Base-by-base conservation (phyloP, 345 rosid genomes). In the Kandelia obovata region DNA sequence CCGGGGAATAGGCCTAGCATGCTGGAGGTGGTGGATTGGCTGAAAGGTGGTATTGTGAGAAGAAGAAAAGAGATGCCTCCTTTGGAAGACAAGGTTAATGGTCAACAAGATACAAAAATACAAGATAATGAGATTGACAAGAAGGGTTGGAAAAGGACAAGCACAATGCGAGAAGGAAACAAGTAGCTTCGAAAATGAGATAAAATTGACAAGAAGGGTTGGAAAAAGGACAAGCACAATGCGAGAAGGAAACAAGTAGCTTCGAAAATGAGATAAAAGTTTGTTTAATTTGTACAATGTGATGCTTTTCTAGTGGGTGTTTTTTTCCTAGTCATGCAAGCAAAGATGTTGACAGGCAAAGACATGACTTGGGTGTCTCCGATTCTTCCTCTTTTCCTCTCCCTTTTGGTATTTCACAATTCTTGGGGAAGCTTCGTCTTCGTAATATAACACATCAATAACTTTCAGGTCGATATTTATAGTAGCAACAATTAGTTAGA, bases 21-120 rank as follows among this genome's bases (percentile, higher is more conserved):
- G 88, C 20, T 70, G n/a, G 77, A 85, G 30, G 88, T 85, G 31
- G 91, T 82, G 61, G 75, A 82, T 21, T 85, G 91, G 86, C 80
- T 88, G 15, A 79, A 67, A 59, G 80, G 82, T 31, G 73, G 82
- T 16, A 21, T 65, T 0, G 35, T 73, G 37, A 79, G 72, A 52
- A 73, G 74, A 69, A 77, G 51, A 23, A 84, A 78, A 58, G 74
- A 72, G 70, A 57, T 69, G 25, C 21, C 39, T 6, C 32, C 71
- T 6, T 35, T 67, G 4, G 69, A 68, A 21, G 37, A 69, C 37
- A 68, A 13, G 35, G 67, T 62, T 49, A 71, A 35, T 23, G 71
- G 62, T 37, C 57, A 78, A 31, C 66, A 75, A 1, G 71, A 72
- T 39, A 61, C 47, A 19, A 73, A 69, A 6, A 58, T 64, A 1